Percentiles rank a stretch among this genome's conserved stretches.
Evolutionary conservation across 2,329 filamentous ascomycete genomes (phyloP).

Genomic region (Trichophyton rubrum): DNA sequence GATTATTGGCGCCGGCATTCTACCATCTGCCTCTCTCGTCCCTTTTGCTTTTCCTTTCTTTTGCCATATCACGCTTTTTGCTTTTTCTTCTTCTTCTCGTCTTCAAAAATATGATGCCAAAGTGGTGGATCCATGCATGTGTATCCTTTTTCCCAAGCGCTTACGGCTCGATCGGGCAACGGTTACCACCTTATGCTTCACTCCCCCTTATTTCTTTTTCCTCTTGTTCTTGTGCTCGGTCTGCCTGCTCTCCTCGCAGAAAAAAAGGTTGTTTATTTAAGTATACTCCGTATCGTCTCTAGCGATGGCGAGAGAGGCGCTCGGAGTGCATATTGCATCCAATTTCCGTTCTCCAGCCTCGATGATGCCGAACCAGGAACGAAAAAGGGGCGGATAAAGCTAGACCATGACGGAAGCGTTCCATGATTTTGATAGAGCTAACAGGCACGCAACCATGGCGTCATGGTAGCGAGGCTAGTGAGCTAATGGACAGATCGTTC

Average conservation of each 20-base stretch:
- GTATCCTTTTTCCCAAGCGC: not conserved
- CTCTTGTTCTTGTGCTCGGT: too few species aligned
- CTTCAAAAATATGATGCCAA: not conserved
- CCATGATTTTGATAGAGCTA: too few species aligned
- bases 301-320: not conserved
- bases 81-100: not conserved
- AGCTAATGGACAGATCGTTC: too few species aligned
- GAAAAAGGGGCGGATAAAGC: too few species aligned
- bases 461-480: not conserved
- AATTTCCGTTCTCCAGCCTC: too few species aligned
- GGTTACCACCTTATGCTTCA: not conserved
- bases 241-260: too few species aligned
- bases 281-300: not conserved
- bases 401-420: too few species aligned
- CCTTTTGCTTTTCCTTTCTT: not conserved
- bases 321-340: not conserved
- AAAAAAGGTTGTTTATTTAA: not conserved
- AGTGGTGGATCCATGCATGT: not conserved
- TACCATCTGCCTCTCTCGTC: not conserved
- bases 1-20: slow-evolving; percentile 1
- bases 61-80: not conserved
- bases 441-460: not conserved
- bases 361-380: too few species aligned
- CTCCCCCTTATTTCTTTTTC: not conserved
- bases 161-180: not conserved